phyloP scores from a whole-genome alignment of 1,284 basidiomycete genomes.

The Tetrapyrgos nigripes region DNA sequence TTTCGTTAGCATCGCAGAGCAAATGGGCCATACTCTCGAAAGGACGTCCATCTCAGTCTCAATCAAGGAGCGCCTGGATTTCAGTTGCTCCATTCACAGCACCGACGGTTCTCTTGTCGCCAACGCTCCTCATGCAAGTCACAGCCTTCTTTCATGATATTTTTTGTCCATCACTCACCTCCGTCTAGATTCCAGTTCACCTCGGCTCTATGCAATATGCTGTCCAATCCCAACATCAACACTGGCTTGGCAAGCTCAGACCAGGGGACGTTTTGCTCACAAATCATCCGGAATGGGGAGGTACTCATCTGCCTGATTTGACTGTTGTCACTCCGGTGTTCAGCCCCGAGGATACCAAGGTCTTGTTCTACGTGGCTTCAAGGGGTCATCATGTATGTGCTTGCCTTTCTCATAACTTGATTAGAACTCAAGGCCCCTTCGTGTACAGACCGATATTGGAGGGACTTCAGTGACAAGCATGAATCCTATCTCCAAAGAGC shows the following conservation, averaged over 20 bases:
- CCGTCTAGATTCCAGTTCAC: constrained; percentile 12
- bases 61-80: constrained; percentile 14
- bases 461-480: constrained; percentile 10
- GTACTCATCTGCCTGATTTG: constrained; percentile 11
- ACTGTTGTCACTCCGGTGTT: constrained; percentile 14
- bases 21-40: constrained; percentile 16
- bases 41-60: constrained; percentile 11
- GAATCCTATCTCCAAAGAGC: constrained; percentile 12
- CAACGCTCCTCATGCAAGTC: constrained; percentile 11
- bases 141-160: background rate
- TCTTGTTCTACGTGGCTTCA: constrained; percentile 14
- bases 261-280: constrained; percentile 13
- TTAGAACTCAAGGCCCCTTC: background rate
- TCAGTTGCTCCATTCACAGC: constrained; percentile 11
- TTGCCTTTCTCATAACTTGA: background rate
- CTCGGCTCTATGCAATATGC: constrained; percentile 15
- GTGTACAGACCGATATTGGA: constrained; percentile 1
- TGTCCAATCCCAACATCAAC: constrained; percentile 11
- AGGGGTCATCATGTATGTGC: constrained; percentile 13
- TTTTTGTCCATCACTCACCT: background rate
- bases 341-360: constrained; percentile 3
- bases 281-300: constrained; percentile 14
- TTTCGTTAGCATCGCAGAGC: constrained; percentile 12
- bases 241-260: constrained; percentile 13
- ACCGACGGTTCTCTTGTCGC: constrained; percentile 12